Conservation (phyloP, 1,284 basidiomycete species). For the Malassezia sp. region DNA sequence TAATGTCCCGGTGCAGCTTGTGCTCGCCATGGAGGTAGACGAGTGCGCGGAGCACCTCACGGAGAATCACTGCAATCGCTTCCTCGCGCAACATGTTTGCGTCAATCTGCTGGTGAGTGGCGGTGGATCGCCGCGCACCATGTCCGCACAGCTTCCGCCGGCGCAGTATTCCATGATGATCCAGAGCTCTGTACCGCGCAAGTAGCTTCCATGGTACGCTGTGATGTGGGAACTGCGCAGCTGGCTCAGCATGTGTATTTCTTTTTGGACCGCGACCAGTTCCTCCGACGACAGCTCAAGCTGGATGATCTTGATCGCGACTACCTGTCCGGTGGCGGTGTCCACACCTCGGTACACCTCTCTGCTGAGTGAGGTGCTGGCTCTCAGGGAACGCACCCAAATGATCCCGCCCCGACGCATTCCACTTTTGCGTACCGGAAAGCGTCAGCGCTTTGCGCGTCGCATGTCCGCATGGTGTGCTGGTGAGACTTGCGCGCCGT, state of each 20-base stretch:
- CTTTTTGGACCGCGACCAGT: conserved; percentile 98
- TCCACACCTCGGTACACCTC: conserved; percentile 43
- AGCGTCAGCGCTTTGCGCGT: too few relatives aligned
- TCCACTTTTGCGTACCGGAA: conserved; percentile 75
- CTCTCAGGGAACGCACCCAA: conserved; percentile 38
- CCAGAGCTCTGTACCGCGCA: conserved; percentile 88
- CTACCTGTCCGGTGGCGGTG: conserved; percentile 28
- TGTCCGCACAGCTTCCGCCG: conserved; percentile 52
- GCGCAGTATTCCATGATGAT: conserved; percentile 91
- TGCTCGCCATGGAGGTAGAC: conserved; percentile 92
- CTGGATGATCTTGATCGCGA: conserved; percentile 87
- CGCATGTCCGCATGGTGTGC: too few relatives aligned
- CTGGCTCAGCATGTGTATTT: conserved; percentile 96
- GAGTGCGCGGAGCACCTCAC: conserved; percentile 79
- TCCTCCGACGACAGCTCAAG: conserved; percentile 97
- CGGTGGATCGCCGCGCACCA: conserved; percentile 65
- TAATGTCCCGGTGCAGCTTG: conserved; percentile 95
- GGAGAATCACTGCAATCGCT: conserved; percentile 91
- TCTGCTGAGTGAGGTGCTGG: conserved; percentile 7
- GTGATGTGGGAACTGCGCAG: conserved; percentile 90
- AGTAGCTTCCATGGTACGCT: conserved; percentile 87
- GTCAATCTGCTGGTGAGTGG: too few relatives aligned
- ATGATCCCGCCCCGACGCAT: conserved; percentile 57
- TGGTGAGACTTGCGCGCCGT: too few relatives aligned
- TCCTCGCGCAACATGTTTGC: conserved; percentile 96